These are phyloP conservation scores for Suillus alpinus DNA, from an alignment of 768 basidiomycete species.

Conservation along the genomic window DNA sequence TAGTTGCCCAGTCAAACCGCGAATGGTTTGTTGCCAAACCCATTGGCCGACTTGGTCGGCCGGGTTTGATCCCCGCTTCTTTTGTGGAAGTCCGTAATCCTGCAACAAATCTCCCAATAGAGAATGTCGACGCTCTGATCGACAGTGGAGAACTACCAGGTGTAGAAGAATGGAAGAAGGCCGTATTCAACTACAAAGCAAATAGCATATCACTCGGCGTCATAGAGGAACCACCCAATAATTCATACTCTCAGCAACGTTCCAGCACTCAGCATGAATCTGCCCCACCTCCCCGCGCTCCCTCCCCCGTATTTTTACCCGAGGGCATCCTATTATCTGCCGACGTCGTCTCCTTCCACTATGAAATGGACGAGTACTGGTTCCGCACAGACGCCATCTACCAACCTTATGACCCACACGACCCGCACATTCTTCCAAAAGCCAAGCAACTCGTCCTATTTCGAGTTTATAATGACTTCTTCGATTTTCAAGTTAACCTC, in stretches of 20 bases:
- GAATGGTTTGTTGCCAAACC: constrained; percentile 99
- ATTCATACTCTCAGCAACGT: constrained; percentile 34
- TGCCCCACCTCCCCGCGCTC: constrained; percentile 29
- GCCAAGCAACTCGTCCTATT: constrained; percentile 85
- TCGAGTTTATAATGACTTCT: constrained; percentile 96
- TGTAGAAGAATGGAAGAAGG: constrained; percentile 99
- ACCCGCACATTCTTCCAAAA: constrained; percentile 53
- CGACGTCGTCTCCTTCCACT: constrained; percentile 94
- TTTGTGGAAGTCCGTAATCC: constrained; percentile 98
- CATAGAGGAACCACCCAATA: constrained; percentile 61
- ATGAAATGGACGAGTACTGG: constrained; percentile 95
- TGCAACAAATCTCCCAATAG: constrained; percentile 73
- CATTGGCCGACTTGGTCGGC: constrained; percentile 90
- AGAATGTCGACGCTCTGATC: constrained; percentile 75
- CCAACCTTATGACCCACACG: constrained; percentile 72
- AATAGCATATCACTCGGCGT: constrained; percentile 93
- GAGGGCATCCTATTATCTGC: constrained; percentile 85
- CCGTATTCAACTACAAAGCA: constrained; percentile 93
- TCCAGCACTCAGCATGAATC: constrained; percentile 9
- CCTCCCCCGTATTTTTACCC: constrained; percentile 53
- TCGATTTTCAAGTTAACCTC: constrained; percentile 91
- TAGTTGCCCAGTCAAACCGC: constrained; percentile 98
- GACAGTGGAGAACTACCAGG: constrained; percentile 86
- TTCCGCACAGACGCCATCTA: constrained; percentile 90
- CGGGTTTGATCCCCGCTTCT: constrained; percentile 94